Conservation (phyloP, 75 land plant species). For the Pseudotsuga menziesii region DNA sequence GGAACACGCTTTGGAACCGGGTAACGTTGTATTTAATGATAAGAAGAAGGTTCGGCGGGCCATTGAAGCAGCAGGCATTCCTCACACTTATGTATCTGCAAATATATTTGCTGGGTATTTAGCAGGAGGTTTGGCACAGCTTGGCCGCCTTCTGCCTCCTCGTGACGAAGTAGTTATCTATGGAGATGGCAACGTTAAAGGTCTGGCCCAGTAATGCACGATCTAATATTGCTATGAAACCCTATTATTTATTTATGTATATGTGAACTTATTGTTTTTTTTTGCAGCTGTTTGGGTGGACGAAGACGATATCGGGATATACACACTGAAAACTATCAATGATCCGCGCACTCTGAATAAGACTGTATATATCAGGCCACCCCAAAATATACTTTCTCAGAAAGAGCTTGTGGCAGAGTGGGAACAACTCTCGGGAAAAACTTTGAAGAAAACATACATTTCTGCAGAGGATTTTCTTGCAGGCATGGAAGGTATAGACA, state of each 20-base stretch:
- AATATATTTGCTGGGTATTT: conserved; percentile 44
- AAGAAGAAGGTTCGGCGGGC: conserved; percentile 17
- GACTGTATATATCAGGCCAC: conserved; percentile 31
- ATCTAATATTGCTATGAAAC: too few relatives aligned
- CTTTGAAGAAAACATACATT: conserved; percentile 30
- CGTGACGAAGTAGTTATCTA: conserved; percentile 14
- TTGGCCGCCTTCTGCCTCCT: conserved; percentile 22
- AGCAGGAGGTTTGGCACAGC: conserved; percentile 32
- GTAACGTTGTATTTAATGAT: conserved; percentile 12
- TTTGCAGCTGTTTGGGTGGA: conserved; percentile 32
- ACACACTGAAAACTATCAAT: conserved; percentile 23
- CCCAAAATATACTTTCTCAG: conserved; percentile 27
- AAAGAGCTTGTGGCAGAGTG: conserved; percentile 32
- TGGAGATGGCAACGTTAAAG: conserved; percentile 38
- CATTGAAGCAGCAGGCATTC: conserved; percentile 25
- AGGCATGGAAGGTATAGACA: conserved; percentile 4
- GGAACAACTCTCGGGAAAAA: conserved; percentile 46
- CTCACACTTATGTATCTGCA: conserved; percentile 34
- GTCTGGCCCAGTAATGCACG: conserved; percentile 1
- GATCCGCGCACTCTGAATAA: conserved; percentile 39
- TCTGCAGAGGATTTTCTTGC: conserved; percentile 25
- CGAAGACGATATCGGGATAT: conserved; percentile 41
- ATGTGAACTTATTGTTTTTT: too few relatives aligned
- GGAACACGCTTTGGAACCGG: conserved; percentile 19
- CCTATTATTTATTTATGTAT: too few relatives aligned